Conservation (phyloP, 1,284 basidiomycete genomes). For the Cutaneotrichosporon sp. region DNA sequence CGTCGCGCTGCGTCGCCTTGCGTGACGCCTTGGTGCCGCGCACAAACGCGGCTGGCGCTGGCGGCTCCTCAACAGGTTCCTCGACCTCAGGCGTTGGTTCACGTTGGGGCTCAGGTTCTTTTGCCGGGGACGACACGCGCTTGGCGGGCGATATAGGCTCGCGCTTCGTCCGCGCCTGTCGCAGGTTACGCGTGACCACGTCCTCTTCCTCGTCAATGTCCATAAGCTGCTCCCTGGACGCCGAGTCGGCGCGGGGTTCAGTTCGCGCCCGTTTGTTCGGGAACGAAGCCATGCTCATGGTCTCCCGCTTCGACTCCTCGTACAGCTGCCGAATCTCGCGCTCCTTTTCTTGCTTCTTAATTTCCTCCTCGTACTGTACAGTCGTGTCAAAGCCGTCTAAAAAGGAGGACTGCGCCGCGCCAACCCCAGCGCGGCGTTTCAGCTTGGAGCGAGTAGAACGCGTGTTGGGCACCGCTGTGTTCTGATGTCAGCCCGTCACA, state of each 20-base stretch:
- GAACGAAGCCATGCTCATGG: constrained; percentile 5
- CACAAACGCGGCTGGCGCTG: background rate
- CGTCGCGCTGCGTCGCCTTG: background rate
- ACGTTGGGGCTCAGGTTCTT: background rate
- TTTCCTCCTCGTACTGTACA: constrained; percentile 19
- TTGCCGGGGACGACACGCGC: background rate
- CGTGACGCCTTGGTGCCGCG: background rate
- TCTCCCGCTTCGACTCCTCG: constrained; percentile 28
- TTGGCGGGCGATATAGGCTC: constrained; percentile 1
- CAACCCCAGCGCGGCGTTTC: constrained; percentile 22
- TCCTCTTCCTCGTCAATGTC: constrained; percentile 28
- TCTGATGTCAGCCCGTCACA: background rate
- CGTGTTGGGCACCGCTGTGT: background rate
- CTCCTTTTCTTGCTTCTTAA: constrained; percentile 26
- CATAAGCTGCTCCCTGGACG: constrained; percentile 15
- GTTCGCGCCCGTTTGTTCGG: constrained; percentile 6
- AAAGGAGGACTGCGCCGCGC: constrained; percentile 13
- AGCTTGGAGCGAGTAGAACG: constrained; percentile 5
- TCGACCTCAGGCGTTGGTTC: constrained; percentile 16
- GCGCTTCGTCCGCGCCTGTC: constrained; percentile 3
- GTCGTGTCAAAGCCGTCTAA: constrained; percentile 18
- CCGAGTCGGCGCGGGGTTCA: background rate
- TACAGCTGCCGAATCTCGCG: constrained; percentile 35
- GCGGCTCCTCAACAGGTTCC: constrained; percentile 18
- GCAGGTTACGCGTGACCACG: constrained; percentile 10